phyloP scores from a whole-genome alignment of 2,329 filamentous ascomycete genomes.

The Pseudogymnoascus sp. region DNA sequence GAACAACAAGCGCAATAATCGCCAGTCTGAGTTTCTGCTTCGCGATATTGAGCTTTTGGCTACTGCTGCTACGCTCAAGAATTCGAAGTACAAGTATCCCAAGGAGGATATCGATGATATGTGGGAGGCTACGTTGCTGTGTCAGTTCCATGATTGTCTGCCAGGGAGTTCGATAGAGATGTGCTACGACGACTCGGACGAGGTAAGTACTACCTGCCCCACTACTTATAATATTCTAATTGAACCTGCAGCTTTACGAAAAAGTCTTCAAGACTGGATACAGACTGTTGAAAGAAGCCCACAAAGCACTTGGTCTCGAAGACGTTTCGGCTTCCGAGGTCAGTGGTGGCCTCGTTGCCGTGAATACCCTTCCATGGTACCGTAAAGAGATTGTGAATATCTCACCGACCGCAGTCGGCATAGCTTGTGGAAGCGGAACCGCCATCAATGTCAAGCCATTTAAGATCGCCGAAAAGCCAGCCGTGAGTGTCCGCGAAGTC shows the following conservation, averaged over 20 bases:
- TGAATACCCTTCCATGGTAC: slow-evolving; percentile 86
- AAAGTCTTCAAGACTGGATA: slow-evolving; percentile 72
- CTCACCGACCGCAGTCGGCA: slow-evolving; percentile 43
- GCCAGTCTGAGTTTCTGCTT: slow-evolving; percentile 74
- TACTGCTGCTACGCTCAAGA: slow-evolving; percentile 71
- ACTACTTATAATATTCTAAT: not conserved
- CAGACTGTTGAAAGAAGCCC: slow-evolving; percentile 61
- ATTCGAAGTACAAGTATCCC: slow-evolving; percentile 74
- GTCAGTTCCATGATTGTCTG: slow-evolving; percentile 96
- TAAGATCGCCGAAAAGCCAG: slow-evolving; percentile 38
- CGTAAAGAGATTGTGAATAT: slow-evolving; percentile 66
- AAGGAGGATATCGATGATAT: slow-evolving; percentile 90
- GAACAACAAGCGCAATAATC: slow-evolving; percentile 94
- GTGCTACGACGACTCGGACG: slow-evolving; percentile 93
- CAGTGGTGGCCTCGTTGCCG: slow-evolving; percentile 47
- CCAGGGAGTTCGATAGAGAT: slow-evolving; percentile 94
- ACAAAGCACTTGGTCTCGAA: slow-evolving; percentile 57
- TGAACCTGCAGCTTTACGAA: slow-evolving; percentile 58
- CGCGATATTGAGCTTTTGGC: slow-evolving; percentile 83
- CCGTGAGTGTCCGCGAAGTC: slow-evolving; percentile 45
- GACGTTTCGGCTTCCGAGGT: slow-evolving; percentile 35
- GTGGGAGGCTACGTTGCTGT: slow-evolving; percentile 88
- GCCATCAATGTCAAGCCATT: slow-evolving; percentile 45
- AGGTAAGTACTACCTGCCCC: slow-evolving; percentile 38
- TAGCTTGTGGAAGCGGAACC: slow-evolving; percentile 50